Evolutionary conservation across 106 monocot species (phyloP), one percentile per base, ranked within the genome.

Genomic region (Platanthera zijinensis): DNA sequence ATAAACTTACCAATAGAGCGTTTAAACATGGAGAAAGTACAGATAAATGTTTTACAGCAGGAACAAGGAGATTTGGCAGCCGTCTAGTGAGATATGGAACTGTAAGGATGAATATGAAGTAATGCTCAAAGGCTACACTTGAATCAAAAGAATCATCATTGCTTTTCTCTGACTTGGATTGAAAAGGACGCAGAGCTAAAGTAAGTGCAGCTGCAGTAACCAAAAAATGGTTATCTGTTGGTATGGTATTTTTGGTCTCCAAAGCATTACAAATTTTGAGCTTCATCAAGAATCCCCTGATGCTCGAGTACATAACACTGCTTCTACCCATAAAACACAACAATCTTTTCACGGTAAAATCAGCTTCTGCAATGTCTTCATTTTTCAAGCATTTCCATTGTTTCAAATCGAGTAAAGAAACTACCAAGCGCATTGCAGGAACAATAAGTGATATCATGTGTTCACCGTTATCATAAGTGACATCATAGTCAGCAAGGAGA

Each of bases 151-250:
- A 30, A 51, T 54, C 84, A 51, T 56, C 12, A 73, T 68, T 68
- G 25, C 69, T 79, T 63, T 17, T 74, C 57, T 54, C 87, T 48
- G 66, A 75, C 47, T 82, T 87, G 21, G 67, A 51, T 77, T 87
- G 82, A 73, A 93, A 88, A 62, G 92, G 90, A 4, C 96, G 90
- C 69, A 96, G 80, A 70, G 87, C 88, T 79, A 93, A 80, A 75
- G 90, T 96, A 74, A 90, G 67, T 50, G 87, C 92, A 87, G 89
- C 89, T 46, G 90, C 90, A 83, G 92, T 90, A 78, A 96, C 86
- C 79, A 96, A 73, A 50, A 93, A 80, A 69, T 75, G 11, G 52
- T 90, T 80, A 30, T 85, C 86, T 54, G 71, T 71, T 69, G 72
- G 49, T 54, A 73, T 52, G 52, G 52, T 47, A 69, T 51, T 64